Conservation (phyloP, 139 green algal genomes). For the Tetraselmis striata region DNA sequence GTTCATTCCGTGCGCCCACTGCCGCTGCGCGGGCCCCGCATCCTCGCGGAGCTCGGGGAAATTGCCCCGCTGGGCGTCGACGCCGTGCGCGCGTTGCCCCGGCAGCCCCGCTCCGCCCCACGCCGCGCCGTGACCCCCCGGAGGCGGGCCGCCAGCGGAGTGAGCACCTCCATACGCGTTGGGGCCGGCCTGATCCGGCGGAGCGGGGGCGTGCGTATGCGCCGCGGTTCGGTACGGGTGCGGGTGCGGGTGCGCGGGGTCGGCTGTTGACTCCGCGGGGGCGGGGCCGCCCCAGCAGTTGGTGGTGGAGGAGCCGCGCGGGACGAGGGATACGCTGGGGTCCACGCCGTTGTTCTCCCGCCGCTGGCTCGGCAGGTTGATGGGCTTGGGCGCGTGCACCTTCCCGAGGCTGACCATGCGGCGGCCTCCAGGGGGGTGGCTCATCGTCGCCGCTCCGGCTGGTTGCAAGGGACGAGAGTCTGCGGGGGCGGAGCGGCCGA, state of each 20-base stretch:
- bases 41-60: neutral
- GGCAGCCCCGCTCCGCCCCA: neutral
- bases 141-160: neutral
- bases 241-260: too few species aligned
- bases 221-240: too few species aligned
- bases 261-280: too few species aligned
- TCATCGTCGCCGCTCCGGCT: too few species aligned
- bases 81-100: neutral
- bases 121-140: too few species aligned
- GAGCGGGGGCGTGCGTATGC: too few species aligned
- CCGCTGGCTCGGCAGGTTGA: slow-evolving; percentile 46
- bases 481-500: too few species aligned
- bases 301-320: slow-evolving; percentile 7
- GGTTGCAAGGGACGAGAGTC: too few species aligned
- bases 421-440: slow-evolving; percentile 1
- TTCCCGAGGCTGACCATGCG: slow-evolving; percentile 48
- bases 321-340: slow-evolving; percentile 29
- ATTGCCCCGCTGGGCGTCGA: neutral
- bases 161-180: neutral
- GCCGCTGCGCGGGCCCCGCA: neutral
- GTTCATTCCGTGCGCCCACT: too few species aligned
- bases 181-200: too few species aligned
- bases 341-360: slow-evolving; percentile 47
- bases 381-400: slow-evolving; percentile 40
- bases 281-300: slow-evolving; percentile 9